Evolutionary conservation across 768 basidiomycete genomes (phyloP).

Genomic region (Pulveroboletus sp.): DNA sequence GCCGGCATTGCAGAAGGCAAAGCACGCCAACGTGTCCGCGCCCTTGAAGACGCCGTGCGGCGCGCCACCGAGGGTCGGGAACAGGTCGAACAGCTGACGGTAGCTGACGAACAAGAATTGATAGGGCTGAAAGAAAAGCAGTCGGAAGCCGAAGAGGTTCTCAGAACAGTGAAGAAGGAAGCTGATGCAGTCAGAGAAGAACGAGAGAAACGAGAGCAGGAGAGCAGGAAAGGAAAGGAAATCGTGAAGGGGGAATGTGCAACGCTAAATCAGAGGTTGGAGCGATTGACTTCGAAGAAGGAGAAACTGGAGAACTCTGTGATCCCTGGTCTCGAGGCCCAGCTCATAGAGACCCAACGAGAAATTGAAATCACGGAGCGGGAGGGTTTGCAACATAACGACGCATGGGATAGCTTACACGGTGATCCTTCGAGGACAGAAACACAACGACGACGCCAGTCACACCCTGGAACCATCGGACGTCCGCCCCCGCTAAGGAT

Average conservation of each 20-base stretch:
- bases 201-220: constrained; percentile 47
- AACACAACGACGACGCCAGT: constrained; percentile 22
- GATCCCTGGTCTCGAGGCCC: constrained; percentile 67
- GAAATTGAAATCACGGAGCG: constrained; percentile 50
- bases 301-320: constrained; percentile 61
- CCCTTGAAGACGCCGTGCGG: constrained; percentile 86
- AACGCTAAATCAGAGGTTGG: constrained; percentile 56
- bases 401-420: constrained; percentile 12
- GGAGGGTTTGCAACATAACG: constrained; percentile 22
- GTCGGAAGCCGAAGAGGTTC: constrained; percentile 39
- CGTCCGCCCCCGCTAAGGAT: constrained; percentile 18
- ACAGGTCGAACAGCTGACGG: constrained; percentile 40
- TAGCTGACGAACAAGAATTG: constrained; percentile 39
- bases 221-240: constrained; percentile 54
- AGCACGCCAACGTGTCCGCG: constrained; percentile 82
- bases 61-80: constrained; percentile 60
- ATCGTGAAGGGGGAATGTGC: constrained; percentile 56
- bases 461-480: constrained; percentile 30
- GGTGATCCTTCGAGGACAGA: constrained; percentile 17
- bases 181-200: constrained; percentile 46
- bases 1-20: constrained; percentile 70
- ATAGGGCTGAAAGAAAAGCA: constrained; percentile 41
- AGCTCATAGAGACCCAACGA: constrained; percentile 54
- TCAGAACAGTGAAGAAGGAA: constrained; percentile 38
- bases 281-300: constrained; percentile 60